Base-by-base conservation (phyloP, 164 flowering plant genomes). In the Kingdonia uniflora region DNA sequence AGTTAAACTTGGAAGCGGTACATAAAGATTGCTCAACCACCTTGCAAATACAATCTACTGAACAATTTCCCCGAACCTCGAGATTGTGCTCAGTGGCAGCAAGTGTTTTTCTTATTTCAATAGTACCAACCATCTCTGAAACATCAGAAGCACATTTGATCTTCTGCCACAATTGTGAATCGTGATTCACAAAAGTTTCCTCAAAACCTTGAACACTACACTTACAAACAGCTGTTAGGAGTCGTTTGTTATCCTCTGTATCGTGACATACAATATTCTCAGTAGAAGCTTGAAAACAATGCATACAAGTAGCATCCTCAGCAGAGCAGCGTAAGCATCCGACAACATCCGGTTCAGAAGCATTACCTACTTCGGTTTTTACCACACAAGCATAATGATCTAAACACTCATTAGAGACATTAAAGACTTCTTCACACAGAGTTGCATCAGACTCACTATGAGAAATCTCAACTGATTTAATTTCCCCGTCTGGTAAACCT, bases 371-470 rank as follows among this genome's bases (percentile, higher is more conserved):
- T 19, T 45, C 25, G 43, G 49, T 0, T 44, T 56, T 48, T 16
- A 59, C 48, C 42, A 38, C 57, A 51, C 49, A 24, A 25, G 39
- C 42, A 48, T 39, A 51, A 48, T 21, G 24, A 38, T 17, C 38
- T 6, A 49, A 29, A 50, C 29, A 45, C 41, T 50, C 64, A 54
- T 14, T 26, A 20, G 49, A 64, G 16, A 47, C 52, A 62, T 41
- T n/a, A 16, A 19, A 22, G 16, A 49, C 23, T 37, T n/a, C 22
- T 15, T 54, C 65, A 42, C 38, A 40, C 44, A 40, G 20, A 11
- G 19, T 35, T 19, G 40, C 61, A 60, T 48, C 62, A 39, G 51
- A 42, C 40, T n/a, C 56, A 42, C n/a, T 20, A 59, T 23, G 53
- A 17, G 45, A 52, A 63, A 40, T 49, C 16, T 13, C 57, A 39